phyloP scores from a whole-genome alignment of 192 early-diverging fungal species.

The Coemansia sp. region DNA sequence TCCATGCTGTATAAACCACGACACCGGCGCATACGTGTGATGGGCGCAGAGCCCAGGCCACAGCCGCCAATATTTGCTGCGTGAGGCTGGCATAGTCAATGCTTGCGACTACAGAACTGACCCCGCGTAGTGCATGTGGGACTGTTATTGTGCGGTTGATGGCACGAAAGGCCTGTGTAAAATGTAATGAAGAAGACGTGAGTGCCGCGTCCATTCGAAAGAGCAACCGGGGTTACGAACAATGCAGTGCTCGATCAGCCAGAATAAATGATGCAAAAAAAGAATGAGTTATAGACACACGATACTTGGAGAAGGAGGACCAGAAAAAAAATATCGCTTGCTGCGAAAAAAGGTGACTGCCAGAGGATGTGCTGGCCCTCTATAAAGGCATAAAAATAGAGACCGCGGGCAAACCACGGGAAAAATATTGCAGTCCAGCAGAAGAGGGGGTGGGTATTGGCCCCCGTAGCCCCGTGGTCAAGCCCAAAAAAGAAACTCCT shows the following conservation, averaged over 20 bases:
- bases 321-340: background rate
- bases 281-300: background rate
- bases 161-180: background rate
- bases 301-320: background rate
- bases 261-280: slow-evolving; percentile 4
- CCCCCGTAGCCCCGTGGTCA: slow-evolving; percentile 5
- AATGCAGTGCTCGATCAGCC: background rate
- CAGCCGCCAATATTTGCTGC: background rate
- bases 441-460: background rate
- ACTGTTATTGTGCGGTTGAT: background rate
- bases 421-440: background rate
- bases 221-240: background rate
- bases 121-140: background rate
- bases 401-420: background rate
- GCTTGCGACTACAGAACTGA: background rate
- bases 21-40: slow-evolving; percentile 5
- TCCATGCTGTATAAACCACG: slow-evolving; percentile 8
- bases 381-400: slow-evolving; percentile 1
- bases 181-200: background rate
- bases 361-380: background rate
- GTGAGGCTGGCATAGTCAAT: background rate
- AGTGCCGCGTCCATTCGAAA: background rate
- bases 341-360: background rate
- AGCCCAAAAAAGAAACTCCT: background rate
- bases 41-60: background rate